These are phyloP conservation scores for Cercospora zeae-maydis DNA, from an alignment of 2,329 filamentous ascomycete species.

Conservation along the genomic window DNA sequence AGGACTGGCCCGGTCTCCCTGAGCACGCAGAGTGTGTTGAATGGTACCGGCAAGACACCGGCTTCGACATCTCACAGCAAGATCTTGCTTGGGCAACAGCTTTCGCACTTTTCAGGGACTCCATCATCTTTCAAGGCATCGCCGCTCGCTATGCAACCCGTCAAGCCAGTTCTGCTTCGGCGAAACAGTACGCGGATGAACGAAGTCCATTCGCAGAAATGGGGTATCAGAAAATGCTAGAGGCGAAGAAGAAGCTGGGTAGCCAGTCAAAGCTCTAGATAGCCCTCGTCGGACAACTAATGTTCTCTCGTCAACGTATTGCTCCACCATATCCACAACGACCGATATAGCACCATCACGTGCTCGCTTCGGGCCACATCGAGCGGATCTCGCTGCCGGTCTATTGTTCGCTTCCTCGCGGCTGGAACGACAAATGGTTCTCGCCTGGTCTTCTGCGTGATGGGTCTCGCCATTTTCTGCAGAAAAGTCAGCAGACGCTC, in stretches of 20 bases:
- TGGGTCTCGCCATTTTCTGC: conserved; percentile 12
- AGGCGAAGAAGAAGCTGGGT: conserved; percentile 37
- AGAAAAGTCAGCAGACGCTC: conserved; percentile 4
- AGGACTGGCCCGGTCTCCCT: conserved; percentile 58
- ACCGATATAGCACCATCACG: conserved; percentile 11
- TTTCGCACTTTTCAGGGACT: conserved; percentile 58
- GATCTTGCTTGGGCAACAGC: conserved; percentile 62
- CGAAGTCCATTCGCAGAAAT: conserved; percentile 70
- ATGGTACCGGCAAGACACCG: conserved; percentile 66
- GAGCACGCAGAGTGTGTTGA: conserved; percentile 54
- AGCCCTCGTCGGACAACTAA: conserved; percentile 7
- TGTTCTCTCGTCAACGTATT: conserved; percentile 4
- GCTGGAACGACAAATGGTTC: conserved; percentile 6
- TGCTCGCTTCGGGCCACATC: conserved; percentile 4
- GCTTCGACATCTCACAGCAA: conserved; percentile 63
- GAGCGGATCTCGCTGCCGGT: not conserved
- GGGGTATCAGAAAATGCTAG: conserved; percentile 69
- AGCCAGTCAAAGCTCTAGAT: conserved; percentile 26
- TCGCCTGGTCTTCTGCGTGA: conserved; percentile 6
- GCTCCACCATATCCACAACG: conserved; percentile 2
- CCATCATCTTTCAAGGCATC: conserved; percentile 78
- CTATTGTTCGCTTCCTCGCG: conserved; percentile 1
- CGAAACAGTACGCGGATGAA: conserved; percentile 65
- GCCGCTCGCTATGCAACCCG: conserved; percentile 77
- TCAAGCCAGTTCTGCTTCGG: conserved; percentile 84